Evolutionary conservation across 371 early-diverging fungal species (phyloP).

Genomic region (Mucor circinelloides): DNA sequence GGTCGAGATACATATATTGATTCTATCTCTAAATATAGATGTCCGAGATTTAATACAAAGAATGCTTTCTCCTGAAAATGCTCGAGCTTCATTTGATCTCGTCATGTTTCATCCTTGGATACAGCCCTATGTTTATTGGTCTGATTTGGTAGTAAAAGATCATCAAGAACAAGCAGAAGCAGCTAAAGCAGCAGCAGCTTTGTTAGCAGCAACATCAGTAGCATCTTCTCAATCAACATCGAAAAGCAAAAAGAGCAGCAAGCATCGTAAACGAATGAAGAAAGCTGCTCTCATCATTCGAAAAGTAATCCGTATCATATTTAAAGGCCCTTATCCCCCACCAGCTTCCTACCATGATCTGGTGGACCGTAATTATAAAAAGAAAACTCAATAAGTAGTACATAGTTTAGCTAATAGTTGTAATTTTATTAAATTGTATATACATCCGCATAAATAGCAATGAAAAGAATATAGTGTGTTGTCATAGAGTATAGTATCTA

Average conservation of each 20-base stretch:
- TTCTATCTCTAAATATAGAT: conserved; percentile 22
- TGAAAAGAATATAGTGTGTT: neutral
- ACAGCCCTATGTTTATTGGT: conserved; percentile 21
- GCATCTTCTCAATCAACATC: neutral
- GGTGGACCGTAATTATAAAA: neutral
- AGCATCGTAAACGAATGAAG: neutral
- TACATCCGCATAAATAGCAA: neutral
- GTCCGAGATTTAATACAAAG: conserved; percentile 42
- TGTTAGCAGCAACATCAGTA: neutral
- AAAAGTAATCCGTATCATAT: conserved; percentile 18
- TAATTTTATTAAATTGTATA: neutral
- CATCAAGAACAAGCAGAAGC: neutral
- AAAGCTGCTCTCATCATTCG: conserved; percentile 10
- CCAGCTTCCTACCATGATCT: conserved; percentile 19
- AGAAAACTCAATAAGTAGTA: neutral
- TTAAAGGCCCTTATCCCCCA: conserved; percentile 44
- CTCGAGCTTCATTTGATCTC: conserved; percentile 42
- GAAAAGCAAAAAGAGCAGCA: conserved; percentile 2
- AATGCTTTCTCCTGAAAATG: conserved; percentile 40
- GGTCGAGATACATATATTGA: neutral
- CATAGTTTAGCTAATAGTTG: neutral
- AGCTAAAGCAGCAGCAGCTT: neutral
- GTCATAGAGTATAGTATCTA: neutral
- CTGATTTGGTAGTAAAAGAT: neutral
- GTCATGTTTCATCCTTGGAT: conserved; percentile 51